Evolutionary conservation across 1,139 yeast species (phyloP).

Genomic region (Diutina scorzettiae): DNA sequence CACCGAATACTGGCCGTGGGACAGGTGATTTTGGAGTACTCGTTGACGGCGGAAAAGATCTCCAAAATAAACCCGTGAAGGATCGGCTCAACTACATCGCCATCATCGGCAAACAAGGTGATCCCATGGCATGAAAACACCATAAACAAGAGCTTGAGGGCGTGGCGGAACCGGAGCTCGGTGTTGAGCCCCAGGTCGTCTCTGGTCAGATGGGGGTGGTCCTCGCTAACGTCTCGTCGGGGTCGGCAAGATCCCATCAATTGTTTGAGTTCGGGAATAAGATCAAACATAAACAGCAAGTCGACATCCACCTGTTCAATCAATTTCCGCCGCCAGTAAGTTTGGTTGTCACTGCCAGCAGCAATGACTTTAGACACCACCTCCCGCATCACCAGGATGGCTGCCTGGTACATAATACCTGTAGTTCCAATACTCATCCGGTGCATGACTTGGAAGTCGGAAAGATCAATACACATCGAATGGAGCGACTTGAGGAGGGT

Average conservation of each 20-base stretch:
- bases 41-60: constrained; percentile 12
- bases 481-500: constrained; percentile 31
- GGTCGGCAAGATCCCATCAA: constrained; percentile 33
- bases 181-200: constrained; percentile 16
- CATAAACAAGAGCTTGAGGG: constrained; percentile 30
- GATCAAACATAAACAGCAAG: constrained; percentile 27
- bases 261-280: constrained; percentile 34
- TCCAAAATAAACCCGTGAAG: constrained; percentile 23
- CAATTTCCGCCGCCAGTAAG: constrained; percentile 32
- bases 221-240: not conserved
- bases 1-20: constrained; percentile 13
- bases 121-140: constrained; percentile 32
- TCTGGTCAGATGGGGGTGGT: not conserved
- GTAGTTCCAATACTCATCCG: not conserved
- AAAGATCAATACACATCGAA: not conserved
- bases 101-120: constrained; percentile 37
- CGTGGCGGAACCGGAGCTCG: constrained; percentile 32
- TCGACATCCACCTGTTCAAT: constrained; percentile 31
- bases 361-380: not conserved
- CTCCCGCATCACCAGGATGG: not conserved
- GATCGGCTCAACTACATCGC: constrained; percentile 29
- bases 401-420: not conserved
- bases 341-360: constrained; percentile 15
- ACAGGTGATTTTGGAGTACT: constrained; percentile 8
- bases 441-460: not conserved